Base-by-base conservation (phyloP, 306 rosid species). In the Malus asiatica region DNA sequence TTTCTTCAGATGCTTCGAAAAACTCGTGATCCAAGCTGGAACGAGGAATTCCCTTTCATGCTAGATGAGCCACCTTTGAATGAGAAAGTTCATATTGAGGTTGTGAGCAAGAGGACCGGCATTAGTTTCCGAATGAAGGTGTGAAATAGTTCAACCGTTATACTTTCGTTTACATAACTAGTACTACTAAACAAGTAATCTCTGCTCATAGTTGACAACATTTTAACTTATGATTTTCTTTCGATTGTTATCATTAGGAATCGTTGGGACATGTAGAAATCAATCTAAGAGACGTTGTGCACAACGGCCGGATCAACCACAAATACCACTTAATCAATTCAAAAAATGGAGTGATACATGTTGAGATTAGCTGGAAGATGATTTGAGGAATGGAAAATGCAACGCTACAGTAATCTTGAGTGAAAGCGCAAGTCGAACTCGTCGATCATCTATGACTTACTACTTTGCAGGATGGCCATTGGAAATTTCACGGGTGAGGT, bases 11-110 rank as follows among this genome's bases (percentile, higher is more conserved):
- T 51, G 82, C 48, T 90, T 8, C 83, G 38, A 82, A 89, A 84
- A 80, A 81, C 89, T 71, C 94, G 93, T n/a, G 81, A 84, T 72
- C 91, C 90, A 0, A 80, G 73, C 16, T 95, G 97, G 99, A 88
- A 88, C 66, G 96, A 92, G 80, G 97, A 95, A 74, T 95, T 95
- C 76, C 86, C 88, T 51, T 95, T 95, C 76, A 78, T 87, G 92
- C 90, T 95, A 11, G 97, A 92, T 85, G 93, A 95, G 83, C 88
- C 97, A 73, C 99, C 99, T 57, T 79, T 78, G 32, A 80, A 87
- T 59, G 97, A 92, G 79, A 92, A 89, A 83, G 69, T 95, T 76
- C 83, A 86, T 74, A 75, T 95, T 55, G 93, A 92, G 76, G 92
- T 95, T 42, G 25, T 85, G 78, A 93, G 90, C 84, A 90, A 77